These are phyloP conservation scores for Chlorokybus atmophyticus DNA, from an alignment of 139 green algal species.

Conservation along the genomic window DNA sequence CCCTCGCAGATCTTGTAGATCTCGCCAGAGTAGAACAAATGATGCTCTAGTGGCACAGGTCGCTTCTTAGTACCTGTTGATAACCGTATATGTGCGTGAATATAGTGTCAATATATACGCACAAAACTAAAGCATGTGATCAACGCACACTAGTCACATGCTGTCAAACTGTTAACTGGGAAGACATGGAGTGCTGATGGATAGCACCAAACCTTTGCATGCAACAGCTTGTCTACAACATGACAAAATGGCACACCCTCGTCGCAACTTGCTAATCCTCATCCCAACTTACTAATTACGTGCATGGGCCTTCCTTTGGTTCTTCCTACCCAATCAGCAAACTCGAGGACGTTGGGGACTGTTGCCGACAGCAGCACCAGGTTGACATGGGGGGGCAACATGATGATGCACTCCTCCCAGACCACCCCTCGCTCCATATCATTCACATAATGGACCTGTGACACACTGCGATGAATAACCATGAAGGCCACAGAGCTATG, in stretches of 20 bases:
- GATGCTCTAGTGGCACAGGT: slow-evolving; percentile 88
- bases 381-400: slow-evolving; percentile 85
- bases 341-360: slow-evolving; percentile 89
- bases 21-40: slow-evolving; percentile 68
- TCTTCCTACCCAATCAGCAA: slow-evolving; percentile 91
- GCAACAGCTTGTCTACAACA: neutral
- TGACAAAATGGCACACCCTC: no score
- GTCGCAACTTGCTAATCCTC: slow-evolving; percentile 31
- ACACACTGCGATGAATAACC: slow-evolving; percentile 5
- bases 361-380: slow-evolving; percentile 89
- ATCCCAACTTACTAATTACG: slow-evolving; percentile 46
- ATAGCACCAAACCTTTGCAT: no score
- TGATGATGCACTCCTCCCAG: slow-evolving; percentile 94
- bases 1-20: slow-evolving; percentile 55
- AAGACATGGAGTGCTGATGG: no score
- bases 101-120: slow-evolving; percentile 5
- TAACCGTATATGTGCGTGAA: no score
- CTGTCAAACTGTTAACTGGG: no score
- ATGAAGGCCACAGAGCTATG: no score
- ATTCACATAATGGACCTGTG: slow-evolving; percentile 97
- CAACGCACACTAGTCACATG: no score
- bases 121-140: neutral
- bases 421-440: slow-evolving; percentile 57
- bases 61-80: slow-evolving; percentile 69
- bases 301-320: slow-evolving; percentile 79